phyloP scores from a whole-genome alignment of 2,329 filamentous ascomycete species.

The Fusarium sp. region DNA sequence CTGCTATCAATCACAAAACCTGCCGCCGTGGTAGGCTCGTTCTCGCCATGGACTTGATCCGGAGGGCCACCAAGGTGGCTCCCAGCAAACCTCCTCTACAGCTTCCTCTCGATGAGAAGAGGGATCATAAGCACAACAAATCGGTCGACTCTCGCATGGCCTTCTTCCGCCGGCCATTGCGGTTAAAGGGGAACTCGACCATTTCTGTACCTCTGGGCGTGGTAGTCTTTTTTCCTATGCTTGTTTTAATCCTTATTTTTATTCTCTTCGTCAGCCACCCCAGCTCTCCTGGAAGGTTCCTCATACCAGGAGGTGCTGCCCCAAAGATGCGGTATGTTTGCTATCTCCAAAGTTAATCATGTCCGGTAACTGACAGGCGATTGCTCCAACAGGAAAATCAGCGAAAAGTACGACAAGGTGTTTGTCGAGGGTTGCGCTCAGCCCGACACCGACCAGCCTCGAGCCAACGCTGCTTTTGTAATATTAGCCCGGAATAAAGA shows the following conservation, averaged over 20 bases:
- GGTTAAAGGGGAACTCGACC: conserved; percentile 90
- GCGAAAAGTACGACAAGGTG: conserved; percentile 96
- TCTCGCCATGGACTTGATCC: conserved; percentile 70
- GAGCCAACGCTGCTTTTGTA: conserved; percentile 95
- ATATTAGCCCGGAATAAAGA: conserved; percentile 97
- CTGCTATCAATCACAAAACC: conserved; percentile 57
- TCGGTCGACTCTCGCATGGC: conserved; percentile 70
- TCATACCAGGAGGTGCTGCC: conserved; percentile 90
- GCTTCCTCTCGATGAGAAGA: conserved; percentile 68
- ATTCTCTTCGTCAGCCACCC: conserved; percentile 92
- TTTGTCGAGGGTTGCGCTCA: conserved; percentile 93
- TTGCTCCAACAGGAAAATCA: conserved; percentile 81
- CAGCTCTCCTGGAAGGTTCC: conserved; percentile 82
- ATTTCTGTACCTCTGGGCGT: conserved; percentile 94
- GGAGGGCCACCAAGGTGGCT: conserved; percentile 67
- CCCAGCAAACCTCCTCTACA: conserved; percentile 58
- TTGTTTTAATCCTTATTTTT: conserved; percentile 92
- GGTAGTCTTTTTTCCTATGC: conserved; percentile 91
- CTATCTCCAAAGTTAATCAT: neutral
- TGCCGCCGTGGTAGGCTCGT: conserved; percentile 55
- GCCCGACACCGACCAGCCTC: conserved; percentile 81
- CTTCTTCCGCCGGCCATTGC: conserved; percentile 89
- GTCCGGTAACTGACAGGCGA: conserved; percentile 34
- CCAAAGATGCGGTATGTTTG: conserved; percentile 85
- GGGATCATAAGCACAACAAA: conserved; percentile 57